Evolutionary conservation across 805 yeast species (phyloP), one percentile per base, ranked within the genome.

Genomic region (Suhomyces pyralidae): DNA sequence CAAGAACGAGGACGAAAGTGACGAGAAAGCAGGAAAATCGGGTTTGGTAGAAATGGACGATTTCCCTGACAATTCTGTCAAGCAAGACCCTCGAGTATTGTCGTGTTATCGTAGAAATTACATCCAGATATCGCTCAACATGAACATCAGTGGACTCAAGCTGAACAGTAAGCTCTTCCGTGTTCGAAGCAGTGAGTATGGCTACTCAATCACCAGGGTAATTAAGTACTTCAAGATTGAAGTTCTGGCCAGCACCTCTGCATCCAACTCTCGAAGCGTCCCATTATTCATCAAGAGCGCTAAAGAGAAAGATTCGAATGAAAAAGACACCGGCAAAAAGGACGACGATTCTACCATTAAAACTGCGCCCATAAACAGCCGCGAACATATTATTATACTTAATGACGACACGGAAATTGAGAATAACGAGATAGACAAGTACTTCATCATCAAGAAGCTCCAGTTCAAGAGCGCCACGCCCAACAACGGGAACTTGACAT

Each of bases 391-490:
- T 22, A 55, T 70, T 7, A 61, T 64, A 7, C 51, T 70, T 14
- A 65, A 68, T 50, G 63, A 67, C 38, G 64, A 57, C 4, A 43
- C 64, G 3, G 51, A 51, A 10, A 54, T 63, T 6, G 57, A 60
- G 7, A 58, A 59, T 48, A 57, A 61, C 6, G 61, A 60, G 45
- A 63, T 63, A 38, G 72, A 70, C 49, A 62, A 65, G 45, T 72
- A 58, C 53, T 73, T 67, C 55, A 58, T 65, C 10, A 62, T 79
- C 19, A 74, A 69, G 49, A 76, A 74, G 58, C 64, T 78, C 15
- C 81, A 79, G 56, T 80, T 80, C 63, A 74, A 74, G 46, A 79
- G 69, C 56, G 81, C 83, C 19, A 79, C 83, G 2, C 81, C 83
- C 9, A 79, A 79, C 56, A 79, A 78, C 57, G 81, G 81, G 20